Evolutionary conservation across 768 basidiomycete species (phyloP).

Genomic region (Leucocoprinus sp.): DNA sequence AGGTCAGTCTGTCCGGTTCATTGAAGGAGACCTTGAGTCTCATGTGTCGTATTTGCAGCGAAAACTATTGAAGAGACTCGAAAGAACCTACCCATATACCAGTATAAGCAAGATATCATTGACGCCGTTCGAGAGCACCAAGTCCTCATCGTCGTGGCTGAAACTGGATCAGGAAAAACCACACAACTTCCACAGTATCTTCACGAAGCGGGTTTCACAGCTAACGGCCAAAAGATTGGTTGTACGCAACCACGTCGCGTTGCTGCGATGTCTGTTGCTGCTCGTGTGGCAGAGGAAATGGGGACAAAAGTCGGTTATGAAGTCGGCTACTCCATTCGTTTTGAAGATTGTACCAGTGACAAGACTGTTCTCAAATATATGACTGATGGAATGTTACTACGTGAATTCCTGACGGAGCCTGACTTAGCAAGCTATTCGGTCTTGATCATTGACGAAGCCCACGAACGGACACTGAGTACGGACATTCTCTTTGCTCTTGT

Average conservation of each 20-base stretch:
- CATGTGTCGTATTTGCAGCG: conserved; percentile 34
- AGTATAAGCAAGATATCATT: conserved; percentile 81
- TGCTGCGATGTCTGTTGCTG: conserved; percentile 98
- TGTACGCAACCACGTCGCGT: conserved; percentile 99
- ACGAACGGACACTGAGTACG: conserved; percentile 95
- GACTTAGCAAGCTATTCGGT: conserved; percentile 92
- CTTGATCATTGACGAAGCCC: conserved; percentile 97
- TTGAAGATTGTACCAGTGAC: conserved; percentile 99
- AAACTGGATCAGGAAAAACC: conserved; percentile 98
- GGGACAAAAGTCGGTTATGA: conserved; percentile 95
- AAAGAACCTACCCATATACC: conserved; percentile 87
- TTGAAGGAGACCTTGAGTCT: background rate
- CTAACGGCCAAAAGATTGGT: conserved; percentile 79
- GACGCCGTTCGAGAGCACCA: conserved; percentile 87
- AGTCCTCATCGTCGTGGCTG: conserved; percentile 94
- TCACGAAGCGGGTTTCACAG: conserved; percentile 94
- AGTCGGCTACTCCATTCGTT: conserved; percentile 99
- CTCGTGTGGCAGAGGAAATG: conserved; percentile 99
- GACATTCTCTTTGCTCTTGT: conserved; percentile 98
- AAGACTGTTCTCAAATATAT: conserved; percentile 99
- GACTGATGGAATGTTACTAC: conserved; percentile 98
- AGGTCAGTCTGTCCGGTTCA: conserved; percentile 39
- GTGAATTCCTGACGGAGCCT: conserved; percentile 97
- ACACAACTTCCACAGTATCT: conserved; percentile 98
- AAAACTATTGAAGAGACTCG: conserved; percentile 89